phyloP scores from a whole-genome alignment of 805 yeast genomes.

The Barnettozyma sp. region DNA sequence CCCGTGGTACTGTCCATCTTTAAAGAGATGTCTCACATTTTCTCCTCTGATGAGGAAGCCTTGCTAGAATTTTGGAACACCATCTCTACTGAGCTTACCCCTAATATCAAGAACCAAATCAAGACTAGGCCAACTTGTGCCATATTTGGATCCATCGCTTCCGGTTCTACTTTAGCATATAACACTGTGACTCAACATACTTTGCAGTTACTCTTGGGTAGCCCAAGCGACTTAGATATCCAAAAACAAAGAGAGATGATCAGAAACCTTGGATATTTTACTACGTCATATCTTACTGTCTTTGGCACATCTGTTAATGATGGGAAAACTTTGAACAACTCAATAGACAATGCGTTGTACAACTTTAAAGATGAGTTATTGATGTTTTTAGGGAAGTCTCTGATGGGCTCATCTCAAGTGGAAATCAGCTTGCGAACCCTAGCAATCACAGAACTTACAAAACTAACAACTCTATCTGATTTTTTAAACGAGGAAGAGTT shows the following conservation, averaged over 20 bases:
- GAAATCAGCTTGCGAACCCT: constrained; percentile 66
- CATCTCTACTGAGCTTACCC: constrained; percentile 44
- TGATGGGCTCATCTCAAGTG: constrained; percentile 57
- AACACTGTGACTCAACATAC: constrained; percentile 40
- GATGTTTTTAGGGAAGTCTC: constrained; percentile 57
- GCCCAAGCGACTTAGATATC: constrained; percentile 35
- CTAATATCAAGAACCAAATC: constrained; percentile 43
- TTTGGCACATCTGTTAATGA: constrained; percentile 27
- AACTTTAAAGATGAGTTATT: constrained; percentile 60
- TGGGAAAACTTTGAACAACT: constrained; percentile 1
- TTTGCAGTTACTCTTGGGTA: constrained; percentile 37
- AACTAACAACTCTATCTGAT: constrained; percentile 41
- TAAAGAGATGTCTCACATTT: constrained; percentile 34
- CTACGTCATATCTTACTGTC: constrained; percentile 43
- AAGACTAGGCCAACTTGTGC: constrained; percentile 59
- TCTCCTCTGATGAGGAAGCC: constrained; percentile 26
- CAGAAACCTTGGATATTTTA: constrained; percentile 52
- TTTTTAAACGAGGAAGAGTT: constrained; percentile 51
- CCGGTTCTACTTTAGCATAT: constrained; percentile 39
- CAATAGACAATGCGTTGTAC: constrained; percentile 32
- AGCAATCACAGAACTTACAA: constrained; percentile 57
- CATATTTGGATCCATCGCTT: constrained; percentile 49
- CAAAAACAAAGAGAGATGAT: constrained; percentile 55
- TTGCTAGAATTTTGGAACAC: constrained; percentile 36
- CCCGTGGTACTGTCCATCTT: constrained; percentile 40